Conservation (phyloP, 306 rosid species). For the Trichosanthes cucumerina region DNA sequence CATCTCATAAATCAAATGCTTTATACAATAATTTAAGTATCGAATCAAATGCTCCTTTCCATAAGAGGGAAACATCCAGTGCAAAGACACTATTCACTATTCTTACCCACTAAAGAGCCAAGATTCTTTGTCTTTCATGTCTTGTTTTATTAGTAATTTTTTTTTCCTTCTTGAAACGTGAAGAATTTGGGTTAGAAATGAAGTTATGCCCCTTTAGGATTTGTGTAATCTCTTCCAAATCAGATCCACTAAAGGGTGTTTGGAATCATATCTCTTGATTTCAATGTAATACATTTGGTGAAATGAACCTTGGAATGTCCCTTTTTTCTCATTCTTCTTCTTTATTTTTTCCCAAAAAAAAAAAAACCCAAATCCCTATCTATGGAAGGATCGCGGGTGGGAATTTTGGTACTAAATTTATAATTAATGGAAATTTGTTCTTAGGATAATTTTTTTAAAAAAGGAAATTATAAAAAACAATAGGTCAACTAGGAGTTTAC, state of each 20-base stretch:
- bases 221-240: slow-evolving; percentile 2
- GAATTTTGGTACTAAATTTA: background rate
- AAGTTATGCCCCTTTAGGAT: background rate
- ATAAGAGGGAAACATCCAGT: background rate
- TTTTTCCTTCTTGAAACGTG: background rate
- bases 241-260: background rate
- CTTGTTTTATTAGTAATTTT: background rate
- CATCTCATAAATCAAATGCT: background rate
- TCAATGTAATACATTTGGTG: background rate
- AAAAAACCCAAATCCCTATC: too few species aligned
- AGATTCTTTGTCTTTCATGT: slow-evolving; percentile 1
- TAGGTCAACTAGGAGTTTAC: background rate
- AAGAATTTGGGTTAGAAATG: background rate
- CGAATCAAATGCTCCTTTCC: background rate
- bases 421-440: background rate
- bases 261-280: slow-evolving; percentile 3
- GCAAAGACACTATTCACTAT: background rate
- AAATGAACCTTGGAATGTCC: background rate
- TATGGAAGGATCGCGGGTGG: too few species aligned
- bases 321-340: background rate
- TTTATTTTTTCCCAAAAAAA: background rate
- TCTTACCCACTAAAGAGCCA: background rate
- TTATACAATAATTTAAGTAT: background rate
- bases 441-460: background rate
- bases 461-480: background rate